These are phyloP conservation scores for Talaromyces marneffei DNA, from an alignment of 2,329 filamentous ascomycete genomes.

Conservation along the genomic window DNA sequence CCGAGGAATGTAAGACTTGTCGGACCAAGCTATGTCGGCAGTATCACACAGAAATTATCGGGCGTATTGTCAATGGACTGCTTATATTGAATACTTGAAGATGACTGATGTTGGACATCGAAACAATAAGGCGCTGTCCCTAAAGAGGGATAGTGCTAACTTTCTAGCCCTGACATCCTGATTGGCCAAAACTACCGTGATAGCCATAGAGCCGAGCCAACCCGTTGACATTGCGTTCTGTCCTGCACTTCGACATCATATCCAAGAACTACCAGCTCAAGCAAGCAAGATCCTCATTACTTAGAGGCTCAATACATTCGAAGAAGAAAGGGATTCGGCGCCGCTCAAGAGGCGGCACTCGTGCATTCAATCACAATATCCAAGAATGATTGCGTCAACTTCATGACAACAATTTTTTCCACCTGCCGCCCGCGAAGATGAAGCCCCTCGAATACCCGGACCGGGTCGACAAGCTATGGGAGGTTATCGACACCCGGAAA, in stretches of 20 bases:
- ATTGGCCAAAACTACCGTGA: slow-evolving; percentile 2
- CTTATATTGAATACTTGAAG: not conserved
- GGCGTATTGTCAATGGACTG: not conserved
- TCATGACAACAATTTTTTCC: slow-evolving; percentile 10
- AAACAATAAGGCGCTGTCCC: not conserved
- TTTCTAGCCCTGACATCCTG: not conserved
- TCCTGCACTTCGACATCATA: not conserved
- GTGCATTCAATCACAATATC: not conserved
- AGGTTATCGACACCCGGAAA: slow-evolving; percentile 67
- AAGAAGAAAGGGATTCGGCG: not conserved
- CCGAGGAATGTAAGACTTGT: not conserved
- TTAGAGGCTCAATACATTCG: no score
- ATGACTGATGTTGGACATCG: not conserved
- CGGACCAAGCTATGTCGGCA: not conserved
- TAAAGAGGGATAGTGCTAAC: slow-evolving; percentile 2
- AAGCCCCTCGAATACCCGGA: slow-evolving; percentile 66
- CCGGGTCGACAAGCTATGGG: slow-evolving; percentile 79
- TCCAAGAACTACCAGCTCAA: not conserved
- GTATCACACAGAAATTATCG: not conserved
- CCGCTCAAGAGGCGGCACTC: not conserved
- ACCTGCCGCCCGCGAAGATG: slow-evolving; percentile 40
- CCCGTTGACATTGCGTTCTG: not conserved
- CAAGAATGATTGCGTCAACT: slow-evolving; percentile 12
- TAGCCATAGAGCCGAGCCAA: not conserved
- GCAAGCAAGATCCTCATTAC: not conserved